Conservation (phyloP, 345 rosid species). For the Erucastrum elatum region DNA sequence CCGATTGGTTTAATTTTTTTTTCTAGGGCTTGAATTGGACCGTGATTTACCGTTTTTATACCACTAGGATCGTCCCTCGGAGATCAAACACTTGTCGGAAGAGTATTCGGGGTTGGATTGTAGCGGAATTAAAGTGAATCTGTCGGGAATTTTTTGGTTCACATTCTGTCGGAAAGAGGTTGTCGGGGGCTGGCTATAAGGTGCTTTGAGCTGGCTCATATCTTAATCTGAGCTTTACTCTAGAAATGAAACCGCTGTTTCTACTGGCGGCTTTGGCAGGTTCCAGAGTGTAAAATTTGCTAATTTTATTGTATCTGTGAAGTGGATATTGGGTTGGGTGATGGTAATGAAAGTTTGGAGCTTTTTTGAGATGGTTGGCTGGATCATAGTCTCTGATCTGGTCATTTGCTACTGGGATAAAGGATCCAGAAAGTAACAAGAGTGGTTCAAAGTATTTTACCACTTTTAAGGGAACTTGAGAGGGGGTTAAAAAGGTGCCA, state of each 20-base stretch:
- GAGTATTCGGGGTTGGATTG: slow-evolving; percentile 35
- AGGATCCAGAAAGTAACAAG: slow-evolving; percentile 34
- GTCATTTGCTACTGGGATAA: slow-evolving; percentile 53
- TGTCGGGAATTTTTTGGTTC: not conserved
- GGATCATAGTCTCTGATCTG: slow-evolving; percentile 56
- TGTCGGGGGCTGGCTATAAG: slow-evolving; percentile 26
- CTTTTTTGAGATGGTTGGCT: slow-evolving; percentile 61
- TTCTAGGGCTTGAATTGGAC: slow-evolving; percentile 51
- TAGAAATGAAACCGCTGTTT: slow-evolving; percentile 22
- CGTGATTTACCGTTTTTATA: slow-evolving; percentile 41
- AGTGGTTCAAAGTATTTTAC: slow-evolving; percentile 37
- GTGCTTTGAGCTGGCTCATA: slow-evolving; percentile 29
- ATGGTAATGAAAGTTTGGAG: slow-evolving; percentile 35
- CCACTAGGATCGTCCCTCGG: slow-evolving; percentile 32
- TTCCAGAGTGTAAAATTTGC: not conserved
- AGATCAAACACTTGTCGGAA: slow-evolving; percentile 18
- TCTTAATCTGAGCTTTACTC: slow-evolving; percentile 11
- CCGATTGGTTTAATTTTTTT: slow-evolving; percentile 16
- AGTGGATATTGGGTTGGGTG: slow-evolving; percentile 27
- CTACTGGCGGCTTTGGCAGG: slow-evolving; percentile 35
- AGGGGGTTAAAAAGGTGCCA: slow-evolving; percentile 41
- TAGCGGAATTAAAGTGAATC: slow-evolving; percentile 26
- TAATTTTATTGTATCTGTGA: slow-evolving; percentile 12
- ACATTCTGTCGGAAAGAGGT: slow-evolving; percentile 13
- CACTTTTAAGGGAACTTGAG: slow-evolving; percentile 33